Percentiles rank a stretch among this genome's conserved stretches.
Evolutionary conservation across 306 rosid species (phyloP).

Genomic region (Vigna radiata): DNA sequence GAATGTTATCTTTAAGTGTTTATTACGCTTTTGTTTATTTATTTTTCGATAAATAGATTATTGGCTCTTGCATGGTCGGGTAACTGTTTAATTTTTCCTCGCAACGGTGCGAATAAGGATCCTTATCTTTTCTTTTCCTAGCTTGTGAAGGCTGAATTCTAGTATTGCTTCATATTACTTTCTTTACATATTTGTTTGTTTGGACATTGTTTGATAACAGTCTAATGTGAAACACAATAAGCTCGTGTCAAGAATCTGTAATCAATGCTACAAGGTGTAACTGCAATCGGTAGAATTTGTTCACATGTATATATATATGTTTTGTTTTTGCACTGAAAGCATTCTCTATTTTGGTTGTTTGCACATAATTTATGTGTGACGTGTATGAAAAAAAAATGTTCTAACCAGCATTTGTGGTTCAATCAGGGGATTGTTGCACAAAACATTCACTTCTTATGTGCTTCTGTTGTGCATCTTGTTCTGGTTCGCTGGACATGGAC

Average conservation of each 20-base stretch:
- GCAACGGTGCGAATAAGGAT: conserved; percentile 28
- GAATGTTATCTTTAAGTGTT: conserved; percentile 36
- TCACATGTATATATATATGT: neutral
- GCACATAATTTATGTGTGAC: neutral
- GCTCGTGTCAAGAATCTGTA: conserved; percentile 25
- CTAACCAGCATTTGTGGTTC: conserved; percentile 48
- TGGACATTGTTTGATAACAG: conserved; percentile 33
- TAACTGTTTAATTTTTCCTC: conserved; percentile 22
- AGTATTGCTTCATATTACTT: conserved; percentile 22
- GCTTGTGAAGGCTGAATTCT: conserved; percentile 36
- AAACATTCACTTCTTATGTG: conserved; percentile 49
- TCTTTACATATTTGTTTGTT: neutral
- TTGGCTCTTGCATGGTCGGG: conserved; percentile 30
- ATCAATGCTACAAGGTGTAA: conserved; percentile 33
- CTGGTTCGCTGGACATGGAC: conserved; percentile 56
- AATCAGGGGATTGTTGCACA: conserved; percentile 65
- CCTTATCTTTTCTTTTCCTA: conserved; percentile 39
- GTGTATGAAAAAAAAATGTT: neutral
- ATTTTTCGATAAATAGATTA: conserved; percentile 21
- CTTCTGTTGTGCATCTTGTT: conserved; percentile 59
- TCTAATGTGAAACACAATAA: conserved; percentile 23
- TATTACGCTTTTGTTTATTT: conserved; percentile 29
- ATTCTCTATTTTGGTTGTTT: conserved; percentile 36
- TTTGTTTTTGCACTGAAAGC: neutral
- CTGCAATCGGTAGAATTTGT: conserved; percentile 33